These are phyloP conservation scores for Hanseniaspora thailandica DNA, from an alignment of 805 yeast species.

Conservation along the genomic window DNA sequence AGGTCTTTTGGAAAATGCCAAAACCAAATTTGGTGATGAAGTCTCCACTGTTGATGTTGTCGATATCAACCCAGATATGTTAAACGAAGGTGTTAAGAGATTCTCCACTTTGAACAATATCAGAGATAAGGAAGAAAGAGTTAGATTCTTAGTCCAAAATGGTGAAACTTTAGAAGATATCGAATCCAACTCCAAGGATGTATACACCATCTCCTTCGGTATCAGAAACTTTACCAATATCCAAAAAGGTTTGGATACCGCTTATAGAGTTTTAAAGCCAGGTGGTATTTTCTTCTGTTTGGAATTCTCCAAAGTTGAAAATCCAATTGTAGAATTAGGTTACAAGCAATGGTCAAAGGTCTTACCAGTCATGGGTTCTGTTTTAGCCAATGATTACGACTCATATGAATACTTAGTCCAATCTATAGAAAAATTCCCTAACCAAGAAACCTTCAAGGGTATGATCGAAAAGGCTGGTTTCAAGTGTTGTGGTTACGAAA, in stretches of 20 bases:
- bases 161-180: constrained; percentile 82
- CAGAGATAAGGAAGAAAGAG: constrained; percentile 47
- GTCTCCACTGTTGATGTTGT: constrained; percentile 76
- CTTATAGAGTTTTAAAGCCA: constrained; percentile 87
- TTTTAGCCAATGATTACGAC: constrained; percentile 88
- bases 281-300: constrained; percentile 97
- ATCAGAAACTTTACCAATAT: constrained; percentile 92
- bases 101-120: constrained; percentile 39
- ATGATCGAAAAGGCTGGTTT: constrained; percentile 96
- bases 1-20: constrained; percentile 86
- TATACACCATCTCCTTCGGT: constrained; percentile 94
- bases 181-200: constrained; percentile 78
- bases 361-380: constrained; percentile 89
- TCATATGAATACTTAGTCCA: constrained; percentile 94
- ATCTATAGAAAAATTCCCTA: constrained; percentile 82
- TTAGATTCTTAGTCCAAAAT: constrained; percentile 75
- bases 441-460: constrained; percentile 75
- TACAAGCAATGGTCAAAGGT: constrained; percentile 83
- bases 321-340: constrained; percentile 56
- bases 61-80: constrained; percentile 94
- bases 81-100: constrained; percentile 79
- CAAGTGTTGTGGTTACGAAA: constrained; percentile 87
- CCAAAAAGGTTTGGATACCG: constrained; percentile 89
- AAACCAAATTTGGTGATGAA: constrained; percentile 59
- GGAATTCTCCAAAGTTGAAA: constrained; percentile 86